Evolutionary conservation across 2,329 filamentous ascomycete species (phyloP).

Genomic region (Aspergillus hortae): DNA sequence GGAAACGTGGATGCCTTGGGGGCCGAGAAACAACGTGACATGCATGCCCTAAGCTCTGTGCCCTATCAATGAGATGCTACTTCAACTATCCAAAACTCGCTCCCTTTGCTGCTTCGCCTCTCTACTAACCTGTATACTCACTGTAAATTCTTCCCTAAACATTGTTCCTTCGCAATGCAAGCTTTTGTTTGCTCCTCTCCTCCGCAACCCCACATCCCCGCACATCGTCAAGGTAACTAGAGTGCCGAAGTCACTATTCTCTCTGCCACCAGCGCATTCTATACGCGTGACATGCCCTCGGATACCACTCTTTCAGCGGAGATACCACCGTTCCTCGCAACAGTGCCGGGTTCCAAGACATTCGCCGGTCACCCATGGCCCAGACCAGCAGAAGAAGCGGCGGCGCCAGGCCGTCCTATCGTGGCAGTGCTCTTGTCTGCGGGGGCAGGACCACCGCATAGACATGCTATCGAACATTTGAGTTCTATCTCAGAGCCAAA

Average conservation of each 20-base stretch:
- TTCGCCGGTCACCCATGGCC: neutral
- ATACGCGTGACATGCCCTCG: too few relatives aligned
- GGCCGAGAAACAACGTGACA: neutral
- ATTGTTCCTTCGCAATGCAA: too few relatives aligned
- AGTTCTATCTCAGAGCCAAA: too few relatives aligned
- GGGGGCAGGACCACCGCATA: neutral
- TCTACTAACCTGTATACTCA: too few relatives aligned
- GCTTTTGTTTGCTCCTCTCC: too few relatives aligned
- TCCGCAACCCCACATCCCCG: too few relatives aligned
- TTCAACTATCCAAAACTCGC: neutral
- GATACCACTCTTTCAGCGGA: neutral
- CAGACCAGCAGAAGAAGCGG: neutral
- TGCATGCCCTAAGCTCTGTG: neutral
- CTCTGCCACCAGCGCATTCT: too few relatives aligned
- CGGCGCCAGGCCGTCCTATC: neutral
- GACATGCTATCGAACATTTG: too few relatives aligned
- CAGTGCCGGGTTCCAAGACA: neutral
- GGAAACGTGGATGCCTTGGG: neutral
- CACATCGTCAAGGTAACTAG: too few relatives aligned
- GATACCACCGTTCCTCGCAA: neutral
- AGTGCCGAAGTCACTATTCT: too few relatives aligned
- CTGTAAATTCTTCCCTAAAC: too few relatives aligned
- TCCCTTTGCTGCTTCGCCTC: too few relatives aligned
- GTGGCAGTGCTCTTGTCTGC: slow-evolving; percentile 4
- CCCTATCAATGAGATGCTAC: neutral